phyloP scores from a whole-genome alignment of 2,329 filamentous ascomycete genomes.

The Penicillium griseofulvum region DNA sequence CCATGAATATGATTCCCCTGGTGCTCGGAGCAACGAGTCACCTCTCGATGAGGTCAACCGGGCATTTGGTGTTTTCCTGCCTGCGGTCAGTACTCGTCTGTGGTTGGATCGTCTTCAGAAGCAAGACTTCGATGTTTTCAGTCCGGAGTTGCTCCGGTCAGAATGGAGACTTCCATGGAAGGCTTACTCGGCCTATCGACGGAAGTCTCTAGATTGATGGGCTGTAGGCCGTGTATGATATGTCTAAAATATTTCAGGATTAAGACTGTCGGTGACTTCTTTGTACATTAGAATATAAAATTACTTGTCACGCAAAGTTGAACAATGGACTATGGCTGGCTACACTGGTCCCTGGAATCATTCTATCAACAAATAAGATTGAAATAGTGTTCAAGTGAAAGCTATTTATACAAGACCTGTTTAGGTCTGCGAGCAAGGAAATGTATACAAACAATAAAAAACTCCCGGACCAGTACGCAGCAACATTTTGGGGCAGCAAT shows the following conservation, averaged over 20 bases:
- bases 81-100: conserved; percentile 71
- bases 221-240: conserved; percentile 15
- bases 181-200: conserved; percentile 60
- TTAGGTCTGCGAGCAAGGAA: background rate
- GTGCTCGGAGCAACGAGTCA: conserved; percentile 41
- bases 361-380: background rate
- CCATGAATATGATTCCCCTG: conserved; percentile 48
- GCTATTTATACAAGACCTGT: conserved; percentile 2
- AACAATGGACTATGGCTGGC: background rate
- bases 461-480: background rate
- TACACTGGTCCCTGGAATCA: background rate
- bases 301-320: no score
- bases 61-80: conserved; percentile 77
- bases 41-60: conserved; percentile 57
- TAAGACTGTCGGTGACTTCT: background rate
- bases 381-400: background rate
- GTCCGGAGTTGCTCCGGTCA: conserved; percentile 59
- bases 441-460: conserved; percentile 13
- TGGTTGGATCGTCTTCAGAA: conserved; percentile 78
- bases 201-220: conserved; percentile 47
- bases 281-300: conserved; percentile 1
- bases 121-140: conserved; percentile 78
- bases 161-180: conserved; percentile 88
- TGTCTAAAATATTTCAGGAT: conserved; percentile 9
- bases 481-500: background rate